These are phyloP conservation scores for Aspergillus eucalypticola DNA, from an alignment of 2,329 filamentous ascomycete genomes.

Conservation along the genomic window DNA sequence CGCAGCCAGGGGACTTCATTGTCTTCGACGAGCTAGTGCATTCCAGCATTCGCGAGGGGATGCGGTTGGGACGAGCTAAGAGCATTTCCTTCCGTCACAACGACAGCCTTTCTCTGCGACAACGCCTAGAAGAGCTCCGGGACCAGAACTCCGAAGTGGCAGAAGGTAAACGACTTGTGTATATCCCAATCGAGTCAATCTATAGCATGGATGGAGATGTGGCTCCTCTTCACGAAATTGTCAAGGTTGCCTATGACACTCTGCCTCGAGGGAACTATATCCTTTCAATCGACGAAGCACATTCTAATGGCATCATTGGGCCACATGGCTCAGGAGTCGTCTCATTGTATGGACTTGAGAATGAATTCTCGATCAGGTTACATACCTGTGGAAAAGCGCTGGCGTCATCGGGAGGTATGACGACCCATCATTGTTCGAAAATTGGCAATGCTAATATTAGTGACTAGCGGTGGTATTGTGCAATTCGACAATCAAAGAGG, in stretches of 20 bases:
- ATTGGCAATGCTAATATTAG: background rate
- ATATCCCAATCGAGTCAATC: conserved; percentile 46
- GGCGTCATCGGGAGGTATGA: conserved; percentile 27
- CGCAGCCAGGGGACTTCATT: conserved; percentile 56
- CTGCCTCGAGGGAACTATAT: conserved; percentile 26
- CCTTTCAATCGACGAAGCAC: conserved; percentile 23
- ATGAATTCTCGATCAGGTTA: conserved; percentile 28
- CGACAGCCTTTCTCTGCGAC: conserved; percentile 6
- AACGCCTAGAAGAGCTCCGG: conserved; percentile 1
- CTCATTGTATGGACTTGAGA: conserved; percentile 27
- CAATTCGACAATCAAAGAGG: conserved; percentile 13
- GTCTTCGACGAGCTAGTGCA: conserved; percentile 69
- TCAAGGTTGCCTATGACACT: conserved; percentile 16
- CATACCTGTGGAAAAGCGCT: conserved; percentile 33
- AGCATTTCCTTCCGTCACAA: conserved; percentile 27
- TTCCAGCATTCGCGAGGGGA: conserved; percentile 70
- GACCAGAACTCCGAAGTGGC: conserved; percentile 2
- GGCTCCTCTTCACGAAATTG: conserved; percentile 23
- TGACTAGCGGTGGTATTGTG: conserved; percentile 9
- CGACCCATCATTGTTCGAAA: background rate
- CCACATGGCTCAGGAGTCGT: conserved; percentile 23
- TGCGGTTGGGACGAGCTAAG: conserved; percentile 57
- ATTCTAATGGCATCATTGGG: conserved; percentile 19
- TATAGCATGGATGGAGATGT: conserved; percentile 54
- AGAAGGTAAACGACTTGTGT: conserved; percentile 29